Evolutionary conservation across 164 flowering plant species (phyloP).

Genomic region (Hamamelis virginiana): DNA sequence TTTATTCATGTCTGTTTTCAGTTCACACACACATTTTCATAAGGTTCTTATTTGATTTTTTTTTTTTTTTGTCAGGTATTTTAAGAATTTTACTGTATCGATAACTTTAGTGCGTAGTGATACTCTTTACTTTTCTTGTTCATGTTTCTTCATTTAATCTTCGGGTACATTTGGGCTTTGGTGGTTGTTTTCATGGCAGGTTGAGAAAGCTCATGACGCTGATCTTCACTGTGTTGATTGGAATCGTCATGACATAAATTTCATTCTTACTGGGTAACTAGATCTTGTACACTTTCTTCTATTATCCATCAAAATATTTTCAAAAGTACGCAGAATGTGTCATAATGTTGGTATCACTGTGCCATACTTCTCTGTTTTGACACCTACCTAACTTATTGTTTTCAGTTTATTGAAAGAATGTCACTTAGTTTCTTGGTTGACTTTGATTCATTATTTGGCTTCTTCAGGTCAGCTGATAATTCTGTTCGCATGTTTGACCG

Average conservation of each 20-base stretch:
- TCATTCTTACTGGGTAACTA: conserved; percentile 84
- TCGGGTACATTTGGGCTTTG: background rate
- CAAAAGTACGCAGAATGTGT: background rate
- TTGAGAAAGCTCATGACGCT: conserved; percentile 93
- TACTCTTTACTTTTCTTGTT: background rate
- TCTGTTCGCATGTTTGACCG: conserved; percentile 90
- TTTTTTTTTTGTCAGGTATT: no score
- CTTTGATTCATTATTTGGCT: background rate
- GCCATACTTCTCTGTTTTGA: no score
- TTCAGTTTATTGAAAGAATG: background rate
- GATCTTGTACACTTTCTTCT: background rate
- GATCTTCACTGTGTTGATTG: conserved; percentile 99
- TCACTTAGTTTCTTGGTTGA: background rate
- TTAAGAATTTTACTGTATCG: no score
- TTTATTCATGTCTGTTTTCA: no score
- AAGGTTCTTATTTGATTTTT: no score
- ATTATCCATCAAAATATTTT: background rate
- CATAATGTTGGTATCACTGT: no score
- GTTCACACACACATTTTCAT: no score
- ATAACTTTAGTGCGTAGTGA: no score
- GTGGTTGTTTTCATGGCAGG: conserved; percentile 42
- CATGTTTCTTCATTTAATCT: background rate
- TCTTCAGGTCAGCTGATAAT: conserved; percentile 89
- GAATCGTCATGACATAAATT: conserved; percentile 86
- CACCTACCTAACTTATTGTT: no score